These are phyloP conservation scores for Rhodomyrtus tomentosa DNA, from an alignment of 345 rosid genomes.

Conservation along the genomic window DNA sequence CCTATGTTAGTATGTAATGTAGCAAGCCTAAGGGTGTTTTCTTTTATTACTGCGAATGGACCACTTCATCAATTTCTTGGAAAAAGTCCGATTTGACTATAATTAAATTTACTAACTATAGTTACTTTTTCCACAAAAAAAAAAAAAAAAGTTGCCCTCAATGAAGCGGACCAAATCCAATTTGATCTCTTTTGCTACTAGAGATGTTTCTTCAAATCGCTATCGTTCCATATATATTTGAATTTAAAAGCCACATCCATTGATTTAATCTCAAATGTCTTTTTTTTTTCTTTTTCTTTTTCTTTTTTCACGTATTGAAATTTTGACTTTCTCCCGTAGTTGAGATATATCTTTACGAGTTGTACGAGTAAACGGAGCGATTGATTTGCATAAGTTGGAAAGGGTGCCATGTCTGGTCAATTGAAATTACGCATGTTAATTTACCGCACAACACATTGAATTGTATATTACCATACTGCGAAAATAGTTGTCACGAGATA, in stretches of 20 bases:
- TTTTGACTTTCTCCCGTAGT: background rate
- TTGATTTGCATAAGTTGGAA: too few species aligned
- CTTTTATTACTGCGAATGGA: background rate
- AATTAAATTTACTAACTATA: background rate
- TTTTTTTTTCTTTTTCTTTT: too few species aligned
- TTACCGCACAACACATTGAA: too few species aligned
- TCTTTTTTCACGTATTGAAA: rapidly evolving
- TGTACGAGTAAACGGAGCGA: too few species aligned
- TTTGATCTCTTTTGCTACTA: background rate
- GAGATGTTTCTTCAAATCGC: background rate
- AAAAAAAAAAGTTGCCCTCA: background rate
- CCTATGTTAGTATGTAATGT: background rate
- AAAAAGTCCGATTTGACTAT: background rate
- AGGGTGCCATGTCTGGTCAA: too few species aligned
- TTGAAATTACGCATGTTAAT: too few species aligned
- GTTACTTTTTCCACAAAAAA: background rate
- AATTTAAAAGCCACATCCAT: background rate
- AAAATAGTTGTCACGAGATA: too few species aligned
- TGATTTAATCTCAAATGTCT: background rate
- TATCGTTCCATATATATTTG: background rate
- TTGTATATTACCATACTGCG: too few species aligned
- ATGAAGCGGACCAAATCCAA: background rate
- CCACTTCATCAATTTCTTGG: background rate
- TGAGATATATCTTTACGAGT: too few species aligned
- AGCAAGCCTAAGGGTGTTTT: background rate